Base-by-base conservation (phyloP, 208 protist genomes). In the Porcisia hertigi region DNA sequence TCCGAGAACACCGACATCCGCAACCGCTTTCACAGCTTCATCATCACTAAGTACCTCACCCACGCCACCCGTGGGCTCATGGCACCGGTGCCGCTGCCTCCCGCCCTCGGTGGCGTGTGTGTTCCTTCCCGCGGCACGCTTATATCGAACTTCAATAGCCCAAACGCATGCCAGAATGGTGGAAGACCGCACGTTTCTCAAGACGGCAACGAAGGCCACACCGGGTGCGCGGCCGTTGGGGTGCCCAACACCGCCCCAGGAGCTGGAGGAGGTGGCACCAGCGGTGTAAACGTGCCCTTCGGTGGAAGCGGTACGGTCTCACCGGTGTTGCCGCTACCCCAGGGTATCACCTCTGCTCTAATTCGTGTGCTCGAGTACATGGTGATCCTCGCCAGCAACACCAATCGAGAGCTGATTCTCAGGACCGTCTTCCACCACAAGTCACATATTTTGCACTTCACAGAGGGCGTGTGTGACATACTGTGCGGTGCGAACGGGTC, bases 281-380 rank as follows among this genome's bases (percentile, higher is more conserved):
- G 65, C 58, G 63, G 71, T 8, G 43, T 23, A 36, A 41, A 25
- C 72, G 52, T 52, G 23, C 25, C 25, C 25, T 39, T 45, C 30
- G 25, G 52, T 8, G 0, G 39, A 14, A 20, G 30, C 9, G 45
- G 54, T 25, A 36, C 53, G 2, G 16, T 25, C 0, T 75, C 75
- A 16, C 36, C 77, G 12, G 75, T 84, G 65, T 47, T 65, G 34
- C 41, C 74, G 30, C 81, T 93, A 12, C 86, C 86, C 0, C 79
- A 80, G 43, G 84, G 83, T 69, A 84, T 95, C 45, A 88, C 91
- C 9, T 79, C 89, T 1, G 71, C 77, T 39, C 72, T 95, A 25
- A 82, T 95, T 16, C 86, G 83, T 25, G 75, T 93, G 12, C 78
- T 95, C 25, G 88, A 91, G 69, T 93, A 92, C 81, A 78, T 93